These are phyloP conservation scores for Cercospora beticola DNA, from an alignment of 2,329 filamentous ascomycete species.

Conservation along the genomic window DNA sequence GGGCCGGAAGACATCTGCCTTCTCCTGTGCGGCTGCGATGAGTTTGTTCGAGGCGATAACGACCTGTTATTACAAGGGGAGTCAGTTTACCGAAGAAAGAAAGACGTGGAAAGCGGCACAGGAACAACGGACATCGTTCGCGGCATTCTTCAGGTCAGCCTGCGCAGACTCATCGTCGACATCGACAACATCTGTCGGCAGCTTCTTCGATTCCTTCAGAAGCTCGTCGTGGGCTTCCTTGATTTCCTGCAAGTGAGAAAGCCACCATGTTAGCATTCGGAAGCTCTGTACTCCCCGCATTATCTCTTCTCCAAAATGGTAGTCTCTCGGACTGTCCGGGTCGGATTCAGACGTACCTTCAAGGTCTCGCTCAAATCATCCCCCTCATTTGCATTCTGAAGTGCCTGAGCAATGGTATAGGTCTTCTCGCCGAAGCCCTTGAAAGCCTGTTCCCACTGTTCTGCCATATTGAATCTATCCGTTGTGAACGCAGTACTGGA, in stretches of 20 bases:
- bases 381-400: conserved; percentile 25
- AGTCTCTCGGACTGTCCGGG: neutral
- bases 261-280: neutral
- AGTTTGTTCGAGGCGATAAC: conserved; percentile 25
- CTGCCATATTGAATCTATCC: conserved; percentile 19
- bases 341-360: conserved; percentile 15
- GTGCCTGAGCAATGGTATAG: conserved; percentile 23
- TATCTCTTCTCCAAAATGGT: neutral
- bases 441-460: conserved; percentile 27
- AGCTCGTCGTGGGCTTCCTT: conserved; percentile 21
- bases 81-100: neutral
- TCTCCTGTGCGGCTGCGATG: conserved; percentile 21
- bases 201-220: conserved; percentile 23
- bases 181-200: conserved; percentile 23
- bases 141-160: conserved; percentile 25
- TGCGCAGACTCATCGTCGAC: conserved; percentile 27
- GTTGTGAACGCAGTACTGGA: neutral
- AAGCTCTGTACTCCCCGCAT: too few relatives aligned
- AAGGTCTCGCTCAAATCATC: conserved; percentile 21
- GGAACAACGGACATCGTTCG: conserved; percentile 16
- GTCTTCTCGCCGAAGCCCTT: conserved; percentile 27
- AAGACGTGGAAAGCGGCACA: neutral
- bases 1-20: conserved; percentile 22
- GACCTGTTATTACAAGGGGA: neutral
- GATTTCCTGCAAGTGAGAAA: conserved; percentile 19